phyloP scores from a whole-genome alignment of 768 basidiomycete species.

The Pisolithus marmoratus region DNA sequence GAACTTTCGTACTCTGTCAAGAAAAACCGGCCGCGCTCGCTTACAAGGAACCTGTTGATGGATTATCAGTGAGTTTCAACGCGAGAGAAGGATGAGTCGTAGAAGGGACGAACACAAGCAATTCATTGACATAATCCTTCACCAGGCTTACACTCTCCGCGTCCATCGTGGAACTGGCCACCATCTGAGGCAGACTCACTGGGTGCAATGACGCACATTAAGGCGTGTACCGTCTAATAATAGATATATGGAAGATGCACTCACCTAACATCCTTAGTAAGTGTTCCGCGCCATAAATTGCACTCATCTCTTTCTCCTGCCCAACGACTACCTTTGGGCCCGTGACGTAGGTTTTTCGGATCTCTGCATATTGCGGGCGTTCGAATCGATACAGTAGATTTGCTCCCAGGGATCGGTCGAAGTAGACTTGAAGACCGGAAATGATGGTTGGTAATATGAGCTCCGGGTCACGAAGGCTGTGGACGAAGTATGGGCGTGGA shows the following conservation, averaged over 20 bases:
- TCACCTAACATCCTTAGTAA: slow-evolving; percentile 85
- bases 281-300: slow-evolving; percentile 93
- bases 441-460: slow-evolving; percentile 75
- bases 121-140: slow-evolving; percentile 84
- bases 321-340: slow-evolving; percentile 62
- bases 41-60: slow-evolving; percentile 64
- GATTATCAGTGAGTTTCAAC: neutral
- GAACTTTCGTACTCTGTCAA: slow-evolving; percentile 74
- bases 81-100: neutral
- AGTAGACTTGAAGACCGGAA: slow-evolving; percentile 84
- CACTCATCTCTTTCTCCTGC: slow-evolving; percentile 81
- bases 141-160: slow-evolving; percentile 77
- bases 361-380: slow-evolving; percentile 83
- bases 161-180: slow-evolving; percentile 87
- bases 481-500: neutral
- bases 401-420: slow-evolving; percentile 85
- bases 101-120: slow-evolving; percentile 59
- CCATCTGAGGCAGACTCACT: slow-evolving; percentile 93
- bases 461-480: slow-evolving; percentile 62
- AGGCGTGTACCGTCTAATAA: neutral
- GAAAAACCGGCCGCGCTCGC: slow-evolving; percentile 70
- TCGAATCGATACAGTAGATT: slow-evolving; percentile 94
- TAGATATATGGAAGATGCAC: slow-evolving; percentile 18
- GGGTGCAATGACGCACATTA: slow-evolving; percentile 5
- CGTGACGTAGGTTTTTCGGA: slow-evolving; percentile 68